Conservation (phyloP, 73 alveolate species). For the Urostyla sp. region DNA sequence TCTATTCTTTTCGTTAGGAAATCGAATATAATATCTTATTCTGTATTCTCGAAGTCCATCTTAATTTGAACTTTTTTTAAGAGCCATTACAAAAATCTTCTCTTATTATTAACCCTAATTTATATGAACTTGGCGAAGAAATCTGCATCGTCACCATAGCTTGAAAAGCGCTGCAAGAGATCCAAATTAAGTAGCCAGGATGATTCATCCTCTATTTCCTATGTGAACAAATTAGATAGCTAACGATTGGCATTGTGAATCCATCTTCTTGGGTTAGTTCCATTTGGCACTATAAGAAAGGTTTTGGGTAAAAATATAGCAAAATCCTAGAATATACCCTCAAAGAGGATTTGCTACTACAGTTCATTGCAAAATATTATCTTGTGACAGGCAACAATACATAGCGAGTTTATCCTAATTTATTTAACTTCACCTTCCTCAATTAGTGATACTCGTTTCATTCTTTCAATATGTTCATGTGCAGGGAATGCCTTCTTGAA, state of each 20-base stretch:
- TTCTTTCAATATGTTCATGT: constrained; percentile 51
- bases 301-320: constrained; percentile 59
- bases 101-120: constrained; percentile 38
- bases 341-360: constrained; percentile 53
- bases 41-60: constrained; percentile 1
- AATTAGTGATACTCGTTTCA: constrained; percentile 50
- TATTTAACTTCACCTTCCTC: constrained; percentile 64
- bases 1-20: constrained; percentile 34
- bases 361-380: constrained; percentile 66
- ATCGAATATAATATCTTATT: constrained; percentile 21
- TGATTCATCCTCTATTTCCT: constrained; percentile 34
- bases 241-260: constrained; percentile 51
- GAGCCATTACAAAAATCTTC: constrained; percentile 33
- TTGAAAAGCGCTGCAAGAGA: constrained; percentile 10
- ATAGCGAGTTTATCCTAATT: constrained; percentile 71
- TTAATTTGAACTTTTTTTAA: constrained; percentile 2
- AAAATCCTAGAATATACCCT: constrained; percentile 61
- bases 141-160: constrained; percentile 24
- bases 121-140: constrained; percentile 32
- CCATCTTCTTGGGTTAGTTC: constrained; percentile 68
- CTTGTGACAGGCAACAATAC: constrained; percentile 61
- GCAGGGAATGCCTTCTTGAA: constrained; percentile 44
- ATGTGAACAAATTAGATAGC: constrained; percentile 40
- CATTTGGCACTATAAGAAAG: constrained; percentile 60
- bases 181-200: constrained; percentile 49